Evolutionary conservation across 345 rosid species (phyloP).

Genomic region (Schrenkiella parvula): DNA sequence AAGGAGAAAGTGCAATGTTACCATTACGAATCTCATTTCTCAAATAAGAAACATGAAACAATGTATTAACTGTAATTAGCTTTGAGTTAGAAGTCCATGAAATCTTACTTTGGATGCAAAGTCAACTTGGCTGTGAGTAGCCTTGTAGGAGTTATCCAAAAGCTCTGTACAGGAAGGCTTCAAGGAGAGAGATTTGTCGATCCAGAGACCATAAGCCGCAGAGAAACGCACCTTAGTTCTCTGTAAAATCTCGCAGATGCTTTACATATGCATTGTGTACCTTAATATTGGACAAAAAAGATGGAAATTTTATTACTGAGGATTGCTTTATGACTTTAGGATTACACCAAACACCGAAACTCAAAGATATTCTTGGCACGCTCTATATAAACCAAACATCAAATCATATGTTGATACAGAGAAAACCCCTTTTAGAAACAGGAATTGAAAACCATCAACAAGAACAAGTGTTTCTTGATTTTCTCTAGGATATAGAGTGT

Average conservation of each 20-base stretch:
- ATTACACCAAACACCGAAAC: background rate
- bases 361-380: background rate
- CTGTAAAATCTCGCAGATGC: background rate
- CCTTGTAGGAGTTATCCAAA: too few species aligned
- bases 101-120: too few species aligned
- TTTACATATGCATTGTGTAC: background rate
- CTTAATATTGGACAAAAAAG: background rate
- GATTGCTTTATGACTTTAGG: background rate
- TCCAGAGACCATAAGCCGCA: too few species aligned
- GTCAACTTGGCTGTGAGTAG: too few species aligned
- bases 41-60: too few species aligned
- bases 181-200: too few species aligned
- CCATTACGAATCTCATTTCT: too few species aligned
- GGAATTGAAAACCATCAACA: background rate
- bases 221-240: too few species aligned
- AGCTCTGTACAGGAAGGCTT: too few species aligned
- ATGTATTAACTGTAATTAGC: too few species aligned
- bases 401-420: background rate
- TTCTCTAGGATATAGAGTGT: constrained; percentile 65
- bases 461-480: background rate
- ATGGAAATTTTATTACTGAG: background rate
- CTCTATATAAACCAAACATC: background rate
- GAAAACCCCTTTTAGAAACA: background rate
- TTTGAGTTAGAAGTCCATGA: too few species aligned
- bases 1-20: too few species aligned